Base-by-base conservation (phyloP, 805 yeast species). In the Phaffomyces thermotolerans region DNA sequence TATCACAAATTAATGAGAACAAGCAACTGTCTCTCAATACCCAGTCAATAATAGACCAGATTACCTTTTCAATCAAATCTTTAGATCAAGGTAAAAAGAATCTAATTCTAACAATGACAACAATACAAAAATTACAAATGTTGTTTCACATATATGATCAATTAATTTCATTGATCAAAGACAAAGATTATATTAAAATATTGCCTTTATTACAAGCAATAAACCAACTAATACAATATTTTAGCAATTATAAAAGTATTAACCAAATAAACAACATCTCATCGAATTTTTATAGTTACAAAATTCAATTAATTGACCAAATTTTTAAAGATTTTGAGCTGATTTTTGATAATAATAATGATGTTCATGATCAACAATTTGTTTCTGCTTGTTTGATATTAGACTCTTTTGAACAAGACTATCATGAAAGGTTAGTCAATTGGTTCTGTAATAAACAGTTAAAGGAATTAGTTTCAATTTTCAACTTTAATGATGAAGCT, bases 71-170 rank as follows among this genome's bases (percentile, higher is more conserved):
- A 34, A 89, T 93, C 48, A 84, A 87, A 52, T 66, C 72, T 20
- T 69, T 93, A 46, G 98, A 93, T 62, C 77, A 76, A 40, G 81
- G 90, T 31, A 93, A 93, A 67, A 78, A 77, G 58, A 93, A 93
- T 60, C 67, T 93, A 39, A 90, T 88, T 2, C 70, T 79, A 24
- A 78, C 93, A 10, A 86, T 93, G 85, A 87, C 95, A 1, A 79
- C 89, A 32, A 69, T 91, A 52, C 86, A 91, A 55, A 74, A 96
- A 48, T 68, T 93, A 33, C 95, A 89, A 57, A 90, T 90, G 86
- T 69, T 93, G 39, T 73, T 85, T 7, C 79, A 78, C 18, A 90
- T 95, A 3, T 81, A 79, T 59, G 79, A 79, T 35, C 76, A 77
- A 49, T 69, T 88, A 37, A 71, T 71, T 15, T 56, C 63, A 7